These are phyloP conservation scores for Solanum hybrid DNA, from an alignment of 305 asterid species.

Conservation along the genomic window DNA sequence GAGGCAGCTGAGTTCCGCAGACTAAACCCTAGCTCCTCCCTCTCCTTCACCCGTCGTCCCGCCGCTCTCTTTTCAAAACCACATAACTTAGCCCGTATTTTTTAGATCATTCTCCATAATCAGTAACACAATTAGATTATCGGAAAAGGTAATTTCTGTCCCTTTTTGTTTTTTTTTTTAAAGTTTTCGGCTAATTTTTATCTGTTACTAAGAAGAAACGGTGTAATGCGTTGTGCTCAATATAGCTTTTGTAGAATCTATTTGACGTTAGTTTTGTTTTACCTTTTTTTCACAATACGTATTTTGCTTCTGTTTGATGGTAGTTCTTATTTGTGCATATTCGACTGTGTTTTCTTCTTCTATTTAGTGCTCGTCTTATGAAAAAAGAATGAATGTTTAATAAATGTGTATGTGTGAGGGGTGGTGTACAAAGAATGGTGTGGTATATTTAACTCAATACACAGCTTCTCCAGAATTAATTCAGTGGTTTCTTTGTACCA, in stretches of 20 bases:
- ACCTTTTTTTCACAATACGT: neutral
- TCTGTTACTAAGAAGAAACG: neutral
- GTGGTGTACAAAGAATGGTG: neutral
- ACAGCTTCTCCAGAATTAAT: neutral
- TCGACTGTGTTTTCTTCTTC: neutral
- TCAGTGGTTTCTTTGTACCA: neutral
- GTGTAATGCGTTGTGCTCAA: neutral
- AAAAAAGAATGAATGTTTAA: neutral
- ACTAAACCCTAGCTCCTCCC: constrained; percentile 5
- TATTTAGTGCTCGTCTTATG: neutral
- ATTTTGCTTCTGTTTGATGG: neutral
- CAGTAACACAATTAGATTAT: neutral
- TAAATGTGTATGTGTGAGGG: neutral
- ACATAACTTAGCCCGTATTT: neutral
- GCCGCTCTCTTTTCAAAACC: neutral
- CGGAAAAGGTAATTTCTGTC: neutral
- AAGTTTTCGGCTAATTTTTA: neutral
- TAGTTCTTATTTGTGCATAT: neutral
- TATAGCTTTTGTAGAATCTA: neutral
- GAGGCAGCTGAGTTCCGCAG: neutral
- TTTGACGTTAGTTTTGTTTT: neutral
- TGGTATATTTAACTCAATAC: neutral
- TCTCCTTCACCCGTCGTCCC: neutral
- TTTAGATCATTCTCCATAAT: neutral
- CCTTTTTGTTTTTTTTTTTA: neutral